Evolutionary conservation across 2,329 filamentous ascomycete genomes (phyloP).

Genomic region (Pochonia chlamydosporia): DNA sequence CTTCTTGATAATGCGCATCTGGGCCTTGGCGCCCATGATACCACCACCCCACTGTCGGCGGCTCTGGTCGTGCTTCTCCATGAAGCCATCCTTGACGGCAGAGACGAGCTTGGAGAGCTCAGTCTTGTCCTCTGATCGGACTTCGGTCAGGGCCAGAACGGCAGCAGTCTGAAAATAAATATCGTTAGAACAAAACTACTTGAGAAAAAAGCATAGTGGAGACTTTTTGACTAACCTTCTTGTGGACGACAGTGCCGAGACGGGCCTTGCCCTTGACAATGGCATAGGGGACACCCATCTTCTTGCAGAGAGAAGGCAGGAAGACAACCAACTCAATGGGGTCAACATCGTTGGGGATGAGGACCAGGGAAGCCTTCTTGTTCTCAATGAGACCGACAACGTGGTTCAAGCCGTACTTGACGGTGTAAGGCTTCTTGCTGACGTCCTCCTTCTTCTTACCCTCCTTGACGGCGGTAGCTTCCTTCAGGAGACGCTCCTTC

Average conservation of each 20-base stretch:
- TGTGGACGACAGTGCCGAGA: conserved; percentile 98
- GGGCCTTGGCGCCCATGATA: conserved; percentile 97
- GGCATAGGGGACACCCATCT: conserved; percentile 99
- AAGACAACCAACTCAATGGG: conserved; percentile 99
- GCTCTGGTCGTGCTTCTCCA: conserved; percentile 88
- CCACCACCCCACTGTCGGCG: conserved; percentile 98
- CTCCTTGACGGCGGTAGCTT: conserved; percentile 95
- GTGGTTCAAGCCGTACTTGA: conserved; percentile 99
- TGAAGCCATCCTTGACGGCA: conserved; percentile 96
- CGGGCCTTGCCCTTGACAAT: conserved; percentile 99
- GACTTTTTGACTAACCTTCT: conserved; percentile 90
- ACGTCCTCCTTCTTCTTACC: conserved; percentile 99
- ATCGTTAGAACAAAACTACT: neutral
- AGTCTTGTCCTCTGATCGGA: conserved; percentile 95
- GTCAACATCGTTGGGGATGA: conserved; percentile 99
- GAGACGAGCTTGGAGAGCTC: conserved; percentile 96
- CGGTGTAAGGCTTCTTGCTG: conserved; percentile 98
- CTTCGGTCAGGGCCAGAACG: conserved; percentile 91
- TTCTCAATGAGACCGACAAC: conserved; percentile 96
- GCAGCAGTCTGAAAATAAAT: conserved; percentile 71
- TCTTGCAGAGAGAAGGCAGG: conserved; percentile 97
- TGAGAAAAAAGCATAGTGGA: no score
- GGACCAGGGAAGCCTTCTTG: conserved; percentile 98
- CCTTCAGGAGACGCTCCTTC: conserved; percentile 98
- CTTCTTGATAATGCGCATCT: conserved; percentile 72